Evolutionary conservation across 176 grass and related monocot genomes (phyloP), one percentile per base, ranked within the genome.

Genomic region (Ampelocalamus luodianensis): DNA sequence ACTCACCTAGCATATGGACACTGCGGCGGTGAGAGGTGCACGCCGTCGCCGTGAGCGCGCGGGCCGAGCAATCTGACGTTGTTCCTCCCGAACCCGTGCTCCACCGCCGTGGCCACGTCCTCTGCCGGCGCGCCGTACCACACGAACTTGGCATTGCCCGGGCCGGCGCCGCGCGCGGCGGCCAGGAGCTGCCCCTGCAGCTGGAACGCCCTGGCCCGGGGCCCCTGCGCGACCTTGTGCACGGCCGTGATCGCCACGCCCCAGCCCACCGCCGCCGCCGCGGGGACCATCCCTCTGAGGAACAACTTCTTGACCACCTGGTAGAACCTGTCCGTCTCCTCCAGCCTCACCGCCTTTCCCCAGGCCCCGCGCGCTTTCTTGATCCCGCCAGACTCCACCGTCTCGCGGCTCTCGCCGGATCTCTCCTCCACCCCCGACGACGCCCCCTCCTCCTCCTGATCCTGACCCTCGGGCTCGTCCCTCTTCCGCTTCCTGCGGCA

Each of bases 21-120:
- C 74, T 89, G 86, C 20, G 93, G 87, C 53, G 93, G 85, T 10
- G 91, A 87, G 36, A 98, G 91, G 71, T 95, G 96, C 7, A 98
- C 65, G 79, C 96, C 93, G 27, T 94, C 65, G 40, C 96, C 96
- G 59, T 91, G 85, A 1, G 84, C 86, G 39, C 39, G 43, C 1
- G 44, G 10, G 56, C 89, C 93, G 13, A 95, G 74, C 46, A 60
- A 50, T 16, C 10, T 0, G 32, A 58, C 79, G 65, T 98, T 89
- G 1, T 58, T 82, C 44, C 42, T 83, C 1, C 74, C 85, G 72
- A 98, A 88, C 0, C 91, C 91, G 14, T 83, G 76, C 4, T 79
- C 83, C 49, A 92, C 74, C 43, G 88, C 73, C 2, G 83, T 68
- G 10, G 86, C 69, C 60, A 96, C 60, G 48, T 98, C 89, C 54